Percentiles rank a stretch among this genome's conserved stretches.
These are phyloP conservation scores for Inosperma sp. DNA, from an alignment of 768 basidiomycete genomes.

Conservation along the genomic window DNA sequence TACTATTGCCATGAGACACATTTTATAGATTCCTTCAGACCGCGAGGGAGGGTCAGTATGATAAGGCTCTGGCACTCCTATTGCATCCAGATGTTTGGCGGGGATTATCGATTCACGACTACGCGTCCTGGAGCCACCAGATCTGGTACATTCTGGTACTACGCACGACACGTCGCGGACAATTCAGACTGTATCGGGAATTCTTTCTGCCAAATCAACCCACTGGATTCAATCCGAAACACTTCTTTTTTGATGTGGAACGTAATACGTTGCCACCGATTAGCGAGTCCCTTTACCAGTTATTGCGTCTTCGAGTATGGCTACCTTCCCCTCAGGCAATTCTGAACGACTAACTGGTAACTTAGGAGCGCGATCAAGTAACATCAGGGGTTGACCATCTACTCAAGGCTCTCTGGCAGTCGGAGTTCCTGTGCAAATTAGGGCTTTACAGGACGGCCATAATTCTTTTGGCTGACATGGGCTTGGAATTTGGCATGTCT, in stretches of 20 bases:
- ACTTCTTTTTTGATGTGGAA: slow-evolving; percentile 49
- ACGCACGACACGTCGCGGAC: slow-evolving; percentile 65
- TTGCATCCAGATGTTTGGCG: slow-evolving; percentile 69
- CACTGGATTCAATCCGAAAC: slow-evolving; percentile 46
- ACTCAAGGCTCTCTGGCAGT: slow-evolving; percentile 69
- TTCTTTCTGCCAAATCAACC: slow-evolving; percentile 59
- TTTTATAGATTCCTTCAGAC: slow-evolving; percentile 35
- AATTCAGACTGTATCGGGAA: slow-evolving; percentile 61
- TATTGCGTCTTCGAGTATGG: slow-evolving; percentile 45
- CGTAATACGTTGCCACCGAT: slow-evolving; percentile 39
- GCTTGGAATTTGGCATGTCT: slow-evolving; percentile 73
- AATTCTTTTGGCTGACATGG: slow-evolving; percentile 71
- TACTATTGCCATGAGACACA: not conserved
- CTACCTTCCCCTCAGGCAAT: slow-evolving; percentile 6
- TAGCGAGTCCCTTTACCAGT: slow-evolving; percentile 41
- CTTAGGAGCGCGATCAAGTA: slow-evolving; percentile 63
- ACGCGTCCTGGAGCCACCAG: slow-evolving; percentile 66
- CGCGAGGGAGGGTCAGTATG: slow-evolving; percentile 66
- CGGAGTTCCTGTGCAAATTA: slow-evolving; percentile 71
- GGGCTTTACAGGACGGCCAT: slow-evolving; percentile 64
- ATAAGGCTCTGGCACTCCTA: slow-evolving; percentile 55
- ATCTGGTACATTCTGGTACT: slow-evolving; percentile 75
- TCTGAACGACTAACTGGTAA: slow-evolving; percentile 32
- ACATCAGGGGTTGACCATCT: slow-evolving; percentile 60
- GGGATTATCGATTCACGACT: slow-evolving; percentile 58